Evolutionary conservation across 1,284 basidiomycete species (phyloP).

Genomic region (Ceratobasidium sp.): DNA sequence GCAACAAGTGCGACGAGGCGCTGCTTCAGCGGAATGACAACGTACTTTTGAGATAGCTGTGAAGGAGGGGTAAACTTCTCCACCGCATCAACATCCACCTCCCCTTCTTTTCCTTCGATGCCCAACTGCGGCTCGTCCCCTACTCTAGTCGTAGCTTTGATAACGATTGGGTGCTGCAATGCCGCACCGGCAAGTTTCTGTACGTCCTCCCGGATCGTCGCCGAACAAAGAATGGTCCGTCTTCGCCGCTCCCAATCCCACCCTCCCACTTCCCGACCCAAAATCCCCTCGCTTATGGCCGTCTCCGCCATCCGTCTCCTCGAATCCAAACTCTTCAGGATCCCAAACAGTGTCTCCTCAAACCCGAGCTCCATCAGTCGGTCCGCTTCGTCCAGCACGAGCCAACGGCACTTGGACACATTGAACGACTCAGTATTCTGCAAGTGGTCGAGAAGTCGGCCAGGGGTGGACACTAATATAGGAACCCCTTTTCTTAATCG

Average conservation of each 20-base stretch:
- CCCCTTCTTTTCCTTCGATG: conserved; percentile 49
- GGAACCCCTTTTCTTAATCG: conserved; percentile 96
- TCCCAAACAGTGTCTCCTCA: conserved; percentile 94
- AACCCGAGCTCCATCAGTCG: conserved; percentile 99
- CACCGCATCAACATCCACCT: conserved; percentile 46
- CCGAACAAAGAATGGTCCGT: conserved; percentile 94
- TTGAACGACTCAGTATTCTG: conserved; percentile 96
- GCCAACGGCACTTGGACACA: conserved; percentile 95
- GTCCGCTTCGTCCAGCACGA: conserved; percentile 99
- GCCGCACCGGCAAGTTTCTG: conserved; percentile 91
- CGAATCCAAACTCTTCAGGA: conserved; percentile 88
- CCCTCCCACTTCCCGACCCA: conserved; percentile 70
- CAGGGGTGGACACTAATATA: conserved; percentile 98
- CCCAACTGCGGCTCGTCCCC: conserved; percentile 46
- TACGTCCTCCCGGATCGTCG: conserved; percentile 95
- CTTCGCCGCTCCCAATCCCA: conserved; percentile 86
- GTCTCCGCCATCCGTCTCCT: conserved; percentile 79
- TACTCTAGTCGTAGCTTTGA: conserved; percentile 73
- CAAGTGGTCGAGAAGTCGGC: conserved; percentile 96
- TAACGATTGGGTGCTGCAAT: conserved; percentile 77
- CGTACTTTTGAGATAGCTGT: conserved; percentile 94
- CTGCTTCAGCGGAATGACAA: conserved; percentile 93
- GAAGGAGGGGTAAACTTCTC: conserved; percentile 93
- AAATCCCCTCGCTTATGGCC: conserved; percentile 77
- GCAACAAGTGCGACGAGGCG: conserved; percentile 93